phyloP scores from a whole-genome alignment of 2,329 filamentous ascomycete genomes.

The Aspergillus japonicus region DNA sequence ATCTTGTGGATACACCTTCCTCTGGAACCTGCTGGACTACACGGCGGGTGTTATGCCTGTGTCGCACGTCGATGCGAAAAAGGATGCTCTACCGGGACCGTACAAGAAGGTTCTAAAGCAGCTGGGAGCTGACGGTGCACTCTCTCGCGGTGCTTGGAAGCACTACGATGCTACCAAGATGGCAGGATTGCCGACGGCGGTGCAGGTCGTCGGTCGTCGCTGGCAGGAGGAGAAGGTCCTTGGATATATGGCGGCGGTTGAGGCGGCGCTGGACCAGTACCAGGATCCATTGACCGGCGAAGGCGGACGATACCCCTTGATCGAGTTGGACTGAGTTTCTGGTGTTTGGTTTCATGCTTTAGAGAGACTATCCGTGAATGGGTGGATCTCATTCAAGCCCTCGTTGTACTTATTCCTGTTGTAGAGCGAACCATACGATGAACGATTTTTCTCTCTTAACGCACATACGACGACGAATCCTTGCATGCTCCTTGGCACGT shows the following conservation, averaged over 20 bases:
- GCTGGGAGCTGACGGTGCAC: slow-evolving; percentile 64
- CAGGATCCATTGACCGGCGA: slow-evolving; percentile 32
- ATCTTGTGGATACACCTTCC: slow-evolving; percentile 87
- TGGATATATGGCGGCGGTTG: slow-evolving; percentile 73
- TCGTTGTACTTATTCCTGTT: background rate
- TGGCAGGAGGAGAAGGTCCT: slow-evolving; percentile 87
- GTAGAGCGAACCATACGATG: background rate
- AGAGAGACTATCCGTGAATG: background rate
- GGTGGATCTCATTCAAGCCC: background rate
- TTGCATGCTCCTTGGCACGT: no score
- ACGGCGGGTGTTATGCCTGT: slow-evolving; percentile 78
- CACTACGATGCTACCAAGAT: slow-evolving; percentile 79
- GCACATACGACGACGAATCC: background rate
- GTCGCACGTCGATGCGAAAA: slow-evolving; percentile 73
- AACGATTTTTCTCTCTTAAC: background rate
- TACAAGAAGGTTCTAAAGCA: slow-evolving; percentile 37
- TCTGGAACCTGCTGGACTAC: slow-evolving; percentile 94
- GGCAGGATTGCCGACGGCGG: slow-evolving; percentile 82
- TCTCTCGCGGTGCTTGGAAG: slow-evolving; percentile 80
- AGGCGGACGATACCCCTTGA: slow-evolving; percentile 36
- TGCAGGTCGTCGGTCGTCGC: slow-evolving; percentile 77
- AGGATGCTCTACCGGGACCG: slow-evolving; percentile 62
- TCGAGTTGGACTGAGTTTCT: slow-evolving; percentile 36
- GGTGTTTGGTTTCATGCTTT: background rate
- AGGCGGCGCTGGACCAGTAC: slow-evolving; percentile 64